Conservation (phyloP, 352 stramenopile genomes). For the Phytophthora crassamura region DNA sequence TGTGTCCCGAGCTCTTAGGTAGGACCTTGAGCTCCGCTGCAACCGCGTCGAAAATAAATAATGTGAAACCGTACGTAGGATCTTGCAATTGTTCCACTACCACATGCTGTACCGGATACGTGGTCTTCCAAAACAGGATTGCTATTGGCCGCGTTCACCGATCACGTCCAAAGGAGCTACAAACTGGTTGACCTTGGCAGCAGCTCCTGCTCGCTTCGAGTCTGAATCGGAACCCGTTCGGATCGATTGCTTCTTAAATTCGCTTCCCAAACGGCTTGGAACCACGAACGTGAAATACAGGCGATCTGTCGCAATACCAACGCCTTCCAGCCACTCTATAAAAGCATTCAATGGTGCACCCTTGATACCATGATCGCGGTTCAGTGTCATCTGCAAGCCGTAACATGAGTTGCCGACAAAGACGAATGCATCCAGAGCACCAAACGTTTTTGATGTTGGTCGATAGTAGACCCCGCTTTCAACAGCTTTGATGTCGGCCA, state of each 20-base stretch:
- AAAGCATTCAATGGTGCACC: slow-evolving; percentile 8
- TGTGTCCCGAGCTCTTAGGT: too few species aligned
- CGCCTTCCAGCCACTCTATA: slow-evolving; percentile 13
- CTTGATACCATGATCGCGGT: slow-evolving; percentile 24
- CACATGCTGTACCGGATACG: too few species aligned
- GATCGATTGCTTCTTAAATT: slow-evolving; percentile 18
- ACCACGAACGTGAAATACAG: slow-evolving; percentile 17
- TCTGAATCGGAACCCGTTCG: not conserved
- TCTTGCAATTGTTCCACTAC: too few species aligned
- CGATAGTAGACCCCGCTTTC: slow-evolving; percentile 10
- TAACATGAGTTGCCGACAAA: slow-evolving; percentile 9
- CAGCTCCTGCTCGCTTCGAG: slow-evolving; percentile 5
- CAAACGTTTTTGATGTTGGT: slow-evolving; percentile 20
- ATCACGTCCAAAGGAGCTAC: slow-evolving; percentile 5
- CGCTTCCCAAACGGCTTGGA: slow-evolving; percentile 5
- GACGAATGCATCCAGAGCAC: slow-evolving; percentile 16
- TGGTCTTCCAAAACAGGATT: too few species aligned
- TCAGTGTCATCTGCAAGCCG: slow-evolving; percentile 25
- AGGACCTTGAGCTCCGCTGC: too few species aligned
- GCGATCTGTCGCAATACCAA: slow-evolving; percentile 7
- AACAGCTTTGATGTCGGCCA: slow-evolving; percentile 8
- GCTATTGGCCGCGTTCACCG: not conserved
- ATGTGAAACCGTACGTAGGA: too few species aligned
- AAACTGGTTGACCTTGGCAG: slow-evolving; percentile 18
- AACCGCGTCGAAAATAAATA: too few species aligned